Conservation (phyloP, 2,329 filamentous ascomycete genomes). For the Raffaelea deltoideospora region DNA sequence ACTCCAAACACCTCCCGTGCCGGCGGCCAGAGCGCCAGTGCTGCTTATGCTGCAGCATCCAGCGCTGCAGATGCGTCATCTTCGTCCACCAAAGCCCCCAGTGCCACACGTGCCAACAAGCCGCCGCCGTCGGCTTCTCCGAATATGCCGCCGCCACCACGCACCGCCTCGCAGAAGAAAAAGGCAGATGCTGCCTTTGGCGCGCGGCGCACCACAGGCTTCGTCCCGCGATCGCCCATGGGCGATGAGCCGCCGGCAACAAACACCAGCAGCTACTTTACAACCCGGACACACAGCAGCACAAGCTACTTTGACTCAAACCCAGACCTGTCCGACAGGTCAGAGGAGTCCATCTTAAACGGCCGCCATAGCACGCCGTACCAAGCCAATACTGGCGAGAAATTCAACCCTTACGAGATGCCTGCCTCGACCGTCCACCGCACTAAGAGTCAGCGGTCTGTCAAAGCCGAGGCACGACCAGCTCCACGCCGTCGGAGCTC, state of each 20-base stretch:
- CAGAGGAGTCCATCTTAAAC: conserved; percentile 21
- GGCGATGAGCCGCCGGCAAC: conserved; percentile 38
- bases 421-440: conserved; percentile 21
- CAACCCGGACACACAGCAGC: conserved; percentile 13
- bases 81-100: neutral
- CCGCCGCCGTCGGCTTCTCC: conserved; percentile 11
- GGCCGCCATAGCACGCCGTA: conserved; percentile 44
- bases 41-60: conserved; percentile 5
- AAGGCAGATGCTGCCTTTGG: conserved; percentile 42
- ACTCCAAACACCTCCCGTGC: conserved; percentile 4
- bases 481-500: conserved; percentile 16
- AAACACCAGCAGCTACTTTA: conserved; percentile 33
- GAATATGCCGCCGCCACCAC: conserved; percentile 29
- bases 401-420: conserved; percentile 37
- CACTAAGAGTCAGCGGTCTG: conserved; percentile 29
- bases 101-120: neutral
- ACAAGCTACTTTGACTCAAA: neutral
- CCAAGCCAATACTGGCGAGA: conserved; percentile 39
- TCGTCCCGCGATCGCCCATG: conserved; percentile 31
- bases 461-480: conserved; percentile 8
- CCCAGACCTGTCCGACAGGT: conserved; percentile 1
- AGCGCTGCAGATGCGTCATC: neutral
- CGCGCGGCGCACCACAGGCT: conserved; percentile 28
- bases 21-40: conserved; percentile 10
- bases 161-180: conserved; percentile 36